These are phyloP conservation scores for Dimocarpus longan DNA, from an alignment of 345 rosid genomes.

Conservation along the genomic window DNA sequence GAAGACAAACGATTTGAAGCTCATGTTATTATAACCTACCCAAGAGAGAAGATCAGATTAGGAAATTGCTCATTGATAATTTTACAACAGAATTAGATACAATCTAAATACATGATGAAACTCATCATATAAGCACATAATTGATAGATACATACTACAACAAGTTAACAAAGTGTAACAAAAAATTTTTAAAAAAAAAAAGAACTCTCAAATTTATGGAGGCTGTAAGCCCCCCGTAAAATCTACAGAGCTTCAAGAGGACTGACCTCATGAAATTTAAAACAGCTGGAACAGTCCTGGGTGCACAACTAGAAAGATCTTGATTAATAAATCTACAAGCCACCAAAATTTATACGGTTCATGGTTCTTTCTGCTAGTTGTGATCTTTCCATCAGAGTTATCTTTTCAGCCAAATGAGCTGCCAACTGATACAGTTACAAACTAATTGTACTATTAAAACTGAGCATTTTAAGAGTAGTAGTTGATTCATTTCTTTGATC, in stretches of 20 bases:
- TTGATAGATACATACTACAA: neutral
- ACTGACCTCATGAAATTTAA: too few relatives aligned
- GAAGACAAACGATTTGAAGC: too few relatives aligned
- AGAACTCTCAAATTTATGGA: neutral
- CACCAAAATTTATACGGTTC: neutral
- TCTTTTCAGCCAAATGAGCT: neutral
- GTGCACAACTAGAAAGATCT: neutral
- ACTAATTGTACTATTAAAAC: neutral
- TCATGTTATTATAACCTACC: neutral
- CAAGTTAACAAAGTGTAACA: neutral
- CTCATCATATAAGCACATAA: constrained; percentile 7
- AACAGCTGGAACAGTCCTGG: neutral
- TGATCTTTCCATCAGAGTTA: neutral
- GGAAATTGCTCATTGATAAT: neutral
- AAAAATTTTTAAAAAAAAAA: constrained; percentile 1
- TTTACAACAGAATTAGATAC: neutral
- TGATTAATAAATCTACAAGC: neutral
- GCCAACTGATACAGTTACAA: neutral
- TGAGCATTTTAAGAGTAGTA: neutral
- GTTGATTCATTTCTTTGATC: too few relatives aligned
- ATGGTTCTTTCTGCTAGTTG: neutral
- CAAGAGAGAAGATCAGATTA: neutral
- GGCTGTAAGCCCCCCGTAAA: too few relatives aligned
- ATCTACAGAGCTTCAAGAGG: too few relatives aligned
- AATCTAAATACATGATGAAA: neutral